Evolutionary conservation across 2,329 filamentous ascomycete species (phyloP), one percentile per base, ranked within the genome.

Genomic region (Scortechinia acanthostroma): DNA sequence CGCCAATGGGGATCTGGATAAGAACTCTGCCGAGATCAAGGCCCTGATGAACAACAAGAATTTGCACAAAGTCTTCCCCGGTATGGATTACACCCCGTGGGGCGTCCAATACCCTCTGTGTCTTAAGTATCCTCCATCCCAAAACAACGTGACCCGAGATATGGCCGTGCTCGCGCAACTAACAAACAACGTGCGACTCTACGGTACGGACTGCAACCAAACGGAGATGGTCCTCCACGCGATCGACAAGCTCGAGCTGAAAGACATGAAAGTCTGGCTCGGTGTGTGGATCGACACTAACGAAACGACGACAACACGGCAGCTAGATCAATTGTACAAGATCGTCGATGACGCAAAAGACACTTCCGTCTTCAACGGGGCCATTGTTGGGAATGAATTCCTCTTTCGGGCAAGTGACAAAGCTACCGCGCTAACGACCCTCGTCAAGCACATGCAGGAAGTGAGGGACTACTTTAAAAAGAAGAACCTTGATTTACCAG

Each of bases 181-280:
- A 23, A 86, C 82, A 19, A 80, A 84, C 48, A 72, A 73, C 1
- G 68, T 88, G 21, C 72, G 83, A 4, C 66, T 87, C 1, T 88
- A 88, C 53, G 83, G 83, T 21, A 87, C 80, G 2, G 83, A 88
- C 61, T 88, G 83, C 65, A 86, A 86, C 54, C 83, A 87, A 58
- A 87, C 83, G 1, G 74, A 86, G 55, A 81, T 87, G 75, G 76
- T 86, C 2, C 64, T 87, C 4, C 73, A 82, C 51, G 74, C 81
- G n/a, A 83, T 87, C 51, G 69, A 83, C 50, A 66, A 66, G 14
- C 66, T 87, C 2, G 69, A 72, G 16, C 60, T 86, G 46, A 73
- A 77, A 44, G 67, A 69, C 21, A 55, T 86, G 66, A 86, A 84
- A 55, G 64, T 88, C 45, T 87, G 83, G 83, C 69, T 87, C 3